phyloP scores from a whole-genome alignment of 352 stramenopile species.

The Globisporangium sylvaticum region DNA sequence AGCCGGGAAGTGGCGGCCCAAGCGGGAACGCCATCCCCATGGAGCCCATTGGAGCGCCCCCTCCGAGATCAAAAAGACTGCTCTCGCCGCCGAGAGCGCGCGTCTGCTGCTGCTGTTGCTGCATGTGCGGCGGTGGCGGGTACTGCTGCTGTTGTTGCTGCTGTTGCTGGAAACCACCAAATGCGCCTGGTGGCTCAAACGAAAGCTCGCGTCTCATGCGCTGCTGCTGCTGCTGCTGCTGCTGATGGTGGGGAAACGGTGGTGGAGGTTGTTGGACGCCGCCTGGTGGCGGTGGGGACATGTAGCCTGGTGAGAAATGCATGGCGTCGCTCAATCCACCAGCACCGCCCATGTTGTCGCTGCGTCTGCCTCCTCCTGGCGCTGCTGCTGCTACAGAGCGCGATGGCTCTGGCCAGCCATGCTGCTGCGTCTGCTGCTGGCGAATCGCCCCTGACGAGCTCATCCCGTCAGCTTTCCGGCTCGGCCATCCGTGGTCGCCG shows the following conservation, averaged over 20 bases:
- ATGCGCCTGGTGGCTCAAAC: conserved; percentile 1
- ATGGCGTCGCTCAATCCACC: not conserved
- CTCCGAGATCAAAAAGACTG: conserved; percentile 4
- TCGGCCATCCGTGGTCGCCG: conserved; percentile 1
- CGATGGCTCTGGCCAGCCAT: not conserved
- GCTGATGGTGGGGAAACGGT: not conserved
- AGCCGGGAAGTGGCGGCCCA: not conserved
- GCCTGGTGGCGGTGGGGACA: not conserved
- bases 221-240: not conserved
- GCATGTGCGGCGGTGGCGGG: not conserved
- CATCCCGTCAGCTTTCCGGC: not conserved
- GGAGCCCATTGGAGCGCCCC: not conserved
- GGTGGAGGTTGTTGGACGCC: not conserved
- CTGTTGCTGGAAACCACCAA: conserved; percentile 2
- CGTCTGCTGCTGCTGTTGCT: not conserved
- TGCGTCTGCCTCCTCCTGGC: not conserved
- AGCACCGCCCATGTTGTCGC: not conserved
- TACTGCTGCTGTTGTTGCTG: conserved; percentile 2
- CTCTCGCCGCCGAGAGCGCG: not conserved
- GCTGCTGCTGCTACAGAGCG: not conserved
- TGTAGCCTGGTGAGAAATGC: conserved; percentile 1
- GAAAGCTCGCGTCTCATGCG: not conserved
- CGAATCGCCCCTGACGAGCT: not conserved
- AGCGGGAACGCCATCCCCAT: conserved; percentile 5
- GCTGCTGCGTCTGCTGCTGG: not conserved